Percentiles rank a stretch among this genome's conserved stretches.
Evolutionary conservation across 805 yeast species (phyloP).

Genomic region (Priceomyces haplophilus): DNA sequence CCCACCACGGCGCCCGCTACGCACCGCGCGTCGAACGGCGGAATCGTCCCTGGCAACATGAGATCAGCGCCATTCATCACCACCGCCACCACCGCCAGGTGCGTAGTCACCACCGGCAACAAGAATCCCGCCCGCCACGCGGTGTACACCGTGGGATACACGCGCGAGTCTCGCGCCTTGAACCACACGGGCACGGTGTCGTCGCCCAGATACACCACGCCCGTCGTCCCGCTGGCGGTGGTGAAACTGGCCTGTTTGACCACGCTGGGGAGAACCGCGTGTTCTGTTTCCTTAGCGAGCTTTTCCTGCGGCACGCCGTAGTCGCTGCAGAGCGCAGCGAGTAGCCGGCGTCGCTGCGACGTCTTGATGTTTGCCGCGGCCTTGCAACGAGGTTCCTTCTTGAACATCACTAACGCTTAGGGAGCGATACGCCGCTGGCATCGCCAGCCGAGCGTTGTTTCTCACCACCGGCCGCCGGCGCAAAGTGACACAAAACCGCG

Average conservation of each 20-base stretch:
- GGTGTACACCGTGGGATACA: constrained; percentile 70
- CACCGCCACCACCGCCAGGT: constrained; percentile 66
- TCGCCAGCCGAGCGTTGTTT: neutral
- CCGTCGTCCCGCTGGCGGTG: constrained; percentile 49
- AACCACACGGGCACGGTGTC: constrained; percentile 73
- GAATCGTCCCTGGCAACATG: constrained; percentile 70
- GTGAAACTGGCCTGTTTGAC: constrained; percentile 64
- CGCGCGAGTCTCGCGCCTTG: constrained; percentile 49
- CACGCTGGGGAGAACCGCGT: constrained; percentile 46
- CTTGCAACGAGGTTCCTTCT: constrained; percentile 58
- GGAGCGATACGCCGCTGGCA: too few species aligned
- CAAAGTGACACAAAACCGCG: too few species aligned
- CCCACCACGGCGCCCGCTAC: constrained; percentile 64
- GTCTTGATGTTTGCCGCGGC: constrained; percentile 77
- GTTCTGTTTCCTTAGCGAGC: constrained; percentile 41
- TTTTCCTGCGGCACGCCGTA: constrained; percentile 39
- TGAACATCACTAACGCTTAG: too few species aligned
- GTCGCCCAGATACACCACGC: constrained; percentile 63
- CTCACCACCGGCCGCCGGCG: neutral
- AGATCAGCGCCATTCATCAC: constrained; percentile 77
- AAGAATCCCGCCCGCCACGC: constrained; percentile 67
- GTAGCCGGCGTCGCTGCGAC: constrained; percentile 67
- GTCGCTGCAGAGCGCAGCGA: constrained; percentile 39
- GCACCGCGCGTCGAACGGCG: constrained; percentile 53
- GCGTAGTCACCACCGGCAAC: constrained; percentile 68